Evolutionary conservation across 352 stramenopile genomes (phyloP), one percentile per base, ranked within the genome.

Genomic region (Elongisporangium prolatum): DNA sequence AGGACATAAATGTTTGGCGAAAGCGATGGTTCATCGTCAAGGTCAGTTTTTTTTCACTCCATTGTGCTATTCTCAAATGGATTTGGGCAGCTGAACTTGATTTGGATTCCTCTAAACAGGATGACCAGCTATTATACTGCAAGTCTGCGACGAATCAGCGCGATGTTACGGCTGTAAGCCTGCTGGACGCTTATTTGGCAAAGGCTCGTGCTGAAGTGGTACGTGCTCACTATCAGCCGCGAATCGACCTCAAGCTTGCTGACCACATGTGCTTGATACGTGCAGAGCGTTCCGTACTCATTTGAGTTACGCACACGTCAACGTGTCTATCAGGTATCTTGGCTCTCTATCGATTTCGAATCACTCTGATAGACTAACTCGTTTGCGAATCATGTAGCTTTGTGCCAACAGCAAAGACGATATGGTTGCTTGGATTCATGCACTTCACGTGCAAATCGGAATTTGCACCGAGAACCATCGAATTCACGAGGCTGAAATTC

Each of bases 1-100:
- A 86, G 37, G 75, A 93, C 50, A 58, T 79, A 3, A 92, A 84
- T 48, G 68, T 94, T 21, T 94, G 85, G 85, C 77, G 83, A 40
- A 88, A 87, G 64, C 82, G 85, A 14, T 94, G 85, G 85, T 94
- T 94, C 66, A 84, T 94, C 56, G 72, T 94, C 56, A 93, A 91
- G 64, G 72, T 82, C 37, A 6, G 62, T 56, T 8, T 37, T 5
- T 10, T 50, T 17, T 16, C 16, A n/a, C n/a, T n/a, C n/a, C n/a
- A n/a, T n/a, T n/a, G n/a, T n/a, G n/a, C n/a, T n/a, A n/a, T 28
- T 25, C 11, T 22, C 17, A 18, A 8, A 28, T 20, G 50, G 14
- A 21, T 25, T 2, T 38, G 20, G 37, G 2, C 4, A 5, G 18
- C 50, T 25, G 21, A 20, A 13, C 50, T 44, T 4, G 44, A 17